Percentiles rank a stretch among this genome's conserved stretches.
These are phyloP conservation scores for Neurospora sp. DNA, from an alignment of 495 filamentous ascomycete genomes.

Conservation along the genomic window DNA sequence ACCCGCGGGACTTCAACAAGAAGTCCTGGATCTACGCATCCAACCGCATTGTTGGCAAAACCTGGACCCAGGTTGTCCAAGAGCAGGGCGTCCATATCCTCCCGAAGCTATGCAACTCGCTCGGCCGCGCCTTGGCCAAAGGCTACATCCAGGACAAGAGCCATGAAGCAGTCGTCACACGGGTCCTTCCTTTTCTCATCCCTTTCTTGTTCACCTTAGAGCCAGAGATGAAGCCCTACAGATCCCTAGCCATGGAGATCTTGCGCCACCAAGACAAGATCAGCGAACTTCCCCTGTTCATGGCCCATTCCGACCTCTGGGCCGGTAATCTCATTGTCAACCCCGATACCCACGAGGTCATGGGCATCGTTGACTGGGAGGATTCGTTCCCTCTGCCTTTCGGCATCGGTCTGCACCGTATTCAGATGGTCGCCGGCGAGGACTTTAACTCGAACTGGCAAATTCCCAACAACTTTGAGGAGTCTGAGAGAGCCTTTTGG, in stretches of 20 bases:
- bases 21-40: background rate
- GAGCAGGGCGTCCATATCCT: background rate
- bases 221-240: background rate
- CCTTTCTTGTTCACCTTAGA: background rate
- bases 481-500: background rate
- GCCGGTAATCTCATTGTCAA: slow-evolving; percentile 23
- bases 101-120: background rate
- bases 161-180: background rate
- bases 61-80: background rate
- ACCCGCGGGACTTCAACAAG: background rate
- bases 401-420: slow-evolving; percentile 22
- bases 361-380: slow-evolving; percentile 29
- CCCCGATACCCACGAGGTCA: slow-evolving; percentile 21
- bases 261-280: background rate
- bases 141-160: background rate
- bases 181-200: background rate
- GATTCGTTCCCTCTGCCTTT: slow-evolving; percentile 21
- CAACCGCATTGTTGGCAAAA: background rate
- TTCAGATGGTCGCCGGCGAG: slow-evolving; percentile 3
- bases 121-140: background rate
- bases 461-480: background rate
- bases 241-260: background rate
- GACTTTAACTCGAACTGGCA: background rate
- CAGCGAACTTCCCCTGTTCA: slow-evolving; percentile 4
- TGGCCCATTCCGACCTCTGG: slow-evolving; percentile 26